These are phyloP conservation scores for Umbellularia californica DNA, from an alignment of 164 flowering plant species.

Conservation along the genomic window DNA sequence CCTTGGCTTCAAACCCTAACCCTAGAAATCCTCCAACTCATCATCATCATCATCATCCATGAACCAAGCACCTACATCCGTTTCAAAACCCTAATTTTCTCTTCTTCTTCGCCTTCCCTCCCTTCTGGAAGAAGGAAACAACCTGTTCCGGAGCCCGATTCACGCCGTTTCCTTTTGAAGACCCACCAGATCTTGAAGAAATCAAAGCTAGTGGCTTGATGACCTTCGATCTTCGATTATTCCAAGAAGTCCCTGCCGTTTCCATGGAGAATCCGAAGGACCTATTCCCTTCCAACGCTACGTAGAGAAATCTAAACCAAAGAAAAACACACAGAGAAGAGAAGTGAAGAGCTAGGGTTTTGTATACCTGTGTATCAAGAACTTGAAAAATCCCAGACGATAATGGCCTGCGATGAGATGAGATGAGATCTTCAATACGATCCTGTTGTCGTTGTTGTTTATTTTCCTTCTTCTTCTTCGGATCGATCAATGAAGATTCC, in stretches of 20 bases:
- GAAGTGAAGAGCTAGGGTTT: constrained; percentile 22
- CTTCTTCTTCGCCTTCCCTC: background rate
- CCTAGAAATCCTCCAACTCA: background rate
- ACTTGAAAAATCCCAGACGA: background rate
- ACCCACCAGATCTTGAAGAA: constrained; percentile 4
- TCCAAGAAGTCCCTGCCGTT: constrained; percentile 1
- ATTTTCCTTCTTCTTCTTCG: too few relatives aligned
- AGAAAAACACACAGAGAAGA: constrained; percentile 16
- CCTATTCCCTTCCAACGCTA: too few relatives aligned
- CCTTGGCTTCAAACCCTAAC: constrained; percentile 2
- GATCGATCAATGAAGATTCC: too few relatives aligned
- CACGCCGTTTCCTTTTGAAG: background rate
- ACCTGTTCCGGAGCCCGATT: background rate
- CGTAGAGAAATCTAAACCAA: background rate
- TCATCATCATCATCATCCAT: background rate
- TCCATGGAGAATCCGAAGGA: background rate
- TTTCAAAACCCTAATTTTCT: constrained; percentile 7
- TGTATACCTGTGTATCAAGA: constrained; percentile 17
- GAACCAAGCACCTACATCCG: background rate
- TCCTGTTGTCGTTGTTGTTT: too few relatives aligned
- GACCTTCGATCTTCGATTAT: too few relatives aligned
- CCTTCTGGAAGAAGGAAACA: background rate
- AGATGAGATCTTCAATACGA: too few relatives aligned
- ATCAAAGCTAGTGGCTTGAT: background rate
- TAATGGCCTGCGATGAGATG: background rate